phyloP scores from a whole-genome alignment of 805 yeast species.

The Candida morakotiae region DNA sequence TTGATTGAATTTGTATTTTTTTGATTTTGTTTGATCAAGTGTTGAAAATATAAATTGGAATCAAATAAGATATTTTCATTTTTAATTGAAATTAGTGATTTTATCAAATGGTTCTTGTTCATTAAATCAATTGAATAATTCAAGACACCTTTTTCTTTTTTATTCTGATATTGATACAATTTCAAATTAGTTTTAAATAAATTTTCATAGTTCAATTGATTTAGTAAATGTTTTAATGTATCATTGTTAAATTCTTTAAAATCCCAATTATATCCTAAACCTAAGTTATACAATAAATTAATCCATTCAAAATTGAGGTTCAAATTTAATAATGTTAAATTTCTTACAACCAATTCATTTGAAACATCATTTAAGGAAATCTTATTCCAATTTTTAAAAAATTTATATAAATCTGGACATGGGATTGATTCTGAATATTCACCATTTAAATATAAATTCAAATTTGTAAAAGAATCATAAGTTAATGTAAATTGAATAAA shows the following conservation, averaged over 20 bases:
- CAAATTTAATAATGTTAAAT: constrained; percentile 35
- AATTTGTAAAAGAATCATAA: constrained; percentile 31
- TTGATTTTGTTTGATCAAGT: constrained; percentile 7
- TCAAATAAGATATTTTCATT: constrained; percentile 19
- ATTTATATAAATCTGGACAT: constrained; percentile 27
- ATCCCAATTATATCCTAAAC: constrained; percentile 46
- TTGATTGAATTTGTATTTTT: constrained; percentile 3
- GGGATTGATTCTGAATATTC: constrained; percentile 43
- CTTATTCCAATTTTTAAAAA: constrained; percentile 30
- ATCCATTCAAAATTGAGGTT: constrained; percentile 49
- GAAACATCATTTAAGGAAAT: constrained; percentile 27
- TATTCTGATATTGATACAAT: constrained; percentile 20
- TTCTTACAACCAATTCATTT: constrained; percentile 29
- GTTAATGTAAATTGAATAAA: constrained; percentile 29
- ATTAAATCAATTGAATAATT: neutral
- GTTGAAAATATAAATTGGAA: constrained; percentile 11
- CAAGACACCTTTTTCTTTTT: neutral
- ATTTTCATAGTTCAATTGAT: constrained; percentile 35
- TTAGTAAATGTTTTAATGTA: constrained; percentile 35
- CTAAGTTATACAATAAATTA: constrained; percentile 39
- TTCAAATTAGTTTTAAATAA: constrained; percentile 33
- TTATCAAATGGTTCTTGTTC: constrained; percentile 11
- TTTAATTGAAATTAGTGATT: constrained; percentile 13
- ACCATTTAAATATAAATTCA: constrained; percentile 48
- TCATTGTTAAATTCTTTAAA: constrained; percentile 31